These are phyloP conservation scores for Colletotrichum siamense DNA, from an alignment of 2,329 filamentous ascomycete species.

Conservation along the genomic window DNA sequence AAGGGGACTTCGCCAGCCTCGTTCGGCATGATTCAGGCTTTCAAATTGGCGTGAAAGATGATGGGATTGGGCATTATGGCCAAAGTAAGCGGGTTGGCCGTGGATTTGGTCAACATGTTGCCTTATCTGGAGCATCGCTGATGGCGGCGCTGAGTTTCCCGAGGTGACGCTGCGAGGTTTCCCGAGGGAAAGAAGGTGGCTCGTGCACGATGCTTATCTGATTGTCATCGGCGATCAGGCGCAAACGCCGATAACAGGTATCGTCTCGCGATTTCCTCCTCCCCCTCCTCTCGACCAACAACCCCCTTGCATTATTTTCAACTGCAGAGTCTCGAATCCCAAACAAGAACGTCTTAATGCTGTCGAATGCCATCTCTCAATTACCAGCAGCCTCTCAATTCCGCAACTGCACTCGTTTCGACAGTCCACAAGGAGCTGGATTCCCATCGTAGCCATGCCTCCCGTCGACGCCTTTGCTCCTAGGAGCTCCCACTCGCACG, in stretches of 20 bases:
- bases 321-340: neutral
- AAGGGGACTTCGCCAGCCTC: neutral
- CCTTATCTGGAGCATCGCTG: neutral
- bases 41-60: fast-evolving
- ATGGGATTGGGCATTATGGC: neutral
- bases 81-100: neutral
- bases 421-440: neutral
- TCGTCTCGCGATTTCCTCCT: neutral
- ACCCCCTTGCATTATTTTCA: neutral
- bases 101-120: neutral
- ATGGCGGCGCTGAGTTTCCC: neutral
- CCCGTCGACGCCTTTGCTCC: too few species aligned
- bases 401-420: neutral
- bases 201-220: neutral
- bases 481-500: neutral
- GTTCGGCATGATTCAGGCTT: neutral
- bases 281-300: neutral
- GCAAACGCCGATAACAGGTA: neutral
- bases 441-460: neutral
- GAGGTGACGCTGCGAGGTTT: neutral
- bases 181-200: neutral
- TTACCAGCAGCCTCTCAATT: fast-evolving
- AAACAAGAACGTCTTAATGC: neutral
- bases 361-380: neutral
- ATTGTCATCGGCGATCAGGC: neutral